Base-by-base conservation (phyloP, 1,284 basidiomycete species). In the Phellopilus nigrolimitatus region DNA sequence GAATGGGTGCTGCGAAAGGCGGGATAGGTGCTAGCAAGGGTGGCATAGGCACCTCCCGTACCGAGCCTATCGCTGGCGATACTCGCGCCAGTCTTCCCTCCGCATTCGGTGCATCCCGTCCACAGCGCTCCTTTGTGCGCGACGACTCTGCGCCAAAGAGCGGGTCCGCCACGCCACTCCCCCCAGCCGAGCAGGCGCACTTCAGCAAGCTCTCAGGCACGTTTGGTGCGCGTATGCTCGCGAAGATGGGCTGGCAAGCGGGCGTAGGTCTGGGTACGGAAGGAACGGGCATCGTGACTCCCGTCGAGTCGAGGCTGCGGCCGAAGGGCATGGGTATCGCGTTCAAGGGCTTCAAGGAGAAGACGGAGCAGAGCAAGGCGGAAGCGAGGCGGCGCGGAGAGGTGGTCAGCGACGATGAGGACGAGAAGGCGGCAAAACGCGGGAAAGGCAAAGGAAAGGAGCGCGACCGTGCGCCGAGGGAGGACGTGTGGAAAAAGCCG, bases 221-320 rank as follows among this genome's bases (percentile, higher is more conserved):
- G 0, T 86, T 92, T 57, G 95, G 92, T 60, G 86, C 92, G 8
- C 82, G 84, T 49, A 80, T 97, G 78, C 79, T 98, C n/a, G 79
- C 82, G 36, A 95, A 93, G 70, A 92, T 94, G 84, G 94, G 95
- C 10, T 98, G 95, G 94, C 74, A 85, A 62, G 72, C 84, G 0
- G 88, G 95, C 5, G 79, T 80, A 17, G 95, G 95, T 63, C 74
- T 97, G 13, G 95, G 94, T 61, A 68, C 75, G 0, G 70, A 75
- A 2, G 87, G 88, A 5, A 82, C 88, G 60, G 94, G 94, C 61
- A 94, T 95, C 51, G 83, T 93, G 3, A 84, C 87, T 0, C 94
- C 94, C 0, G 78, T 98, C 8, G 91, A 95, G 62, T 82, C 78
- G 61, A 92, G 90, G 64, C 66, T 91, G 40, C 83, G 93, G 4